Percentiles rank a stretch among this genome's conserved stretches.
phyloP scores from a whole-genome alignment of 139 green algal species.

The Zygnema circumcarinatum region DNA sequence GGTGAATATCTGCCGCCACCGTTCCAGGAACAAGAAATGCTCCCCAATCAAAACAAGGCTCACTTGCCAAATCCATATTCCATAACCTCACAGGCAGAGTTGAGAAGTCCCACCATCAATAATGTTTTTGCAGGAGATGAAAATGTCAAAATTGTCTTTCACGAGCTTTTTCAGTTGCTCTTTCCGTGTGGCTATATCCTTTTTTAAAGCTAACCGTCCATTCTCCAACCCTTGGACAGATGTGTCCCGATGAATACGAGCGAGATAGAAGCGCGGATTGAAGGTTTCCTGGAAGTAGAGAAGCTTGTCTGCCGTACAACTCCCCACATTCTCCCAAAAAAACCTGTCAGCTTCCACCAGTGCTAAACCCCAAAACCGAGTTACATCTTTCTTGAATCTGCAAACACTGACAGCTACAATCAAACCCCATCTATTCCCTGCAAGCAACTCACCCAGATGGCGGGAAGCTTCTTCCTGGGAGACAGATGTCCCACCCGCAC shows the following conservation, averaged over 20 bases:
- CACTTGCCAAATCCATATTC: no score
- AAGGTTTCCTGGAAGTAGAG: slow-evolving; percentile 45
- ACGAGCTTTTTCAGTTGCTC: slow-evolving; percentile 82
- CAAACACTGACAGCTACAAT: no score
- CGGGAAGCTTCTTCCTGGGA: not conserved
- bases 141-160: slow-evolving; percentile 91
- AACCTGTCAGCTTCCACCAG: no score
- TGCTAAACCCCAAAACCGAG: no score
- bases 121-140: slow-evolving; percentile 88
- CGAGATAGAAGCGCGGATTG: slow-evolving; percentile 58
- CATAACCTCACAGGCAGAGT: no score
- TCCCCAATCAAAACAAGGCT: not conserved
- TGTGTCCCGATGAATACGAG: slow-evolving; percentile 56
- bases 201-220: slow-evolving; percentile 68
- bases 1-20: slow-evolving; percentile 42
- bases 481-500: not conserved
- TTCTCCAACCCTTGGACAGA: slow-evolving; percentile 67
- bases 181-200: slow-evolving; percentile 76
- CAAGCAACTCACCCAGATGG: not conserved
- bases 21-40: slow-evolving; percentile 5
- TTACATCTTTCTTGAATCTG: no score
- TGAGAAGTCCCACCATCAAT: slow-evolving; percentile 77
- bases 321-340: no score
- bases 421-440: no score
- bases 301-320: slow-evolving; percentile 47